Evolutionary conservation across 2,329 filamentous ascomycete genomes (phyloP).

Genomic region (Talaromyces sp.): DNA sequence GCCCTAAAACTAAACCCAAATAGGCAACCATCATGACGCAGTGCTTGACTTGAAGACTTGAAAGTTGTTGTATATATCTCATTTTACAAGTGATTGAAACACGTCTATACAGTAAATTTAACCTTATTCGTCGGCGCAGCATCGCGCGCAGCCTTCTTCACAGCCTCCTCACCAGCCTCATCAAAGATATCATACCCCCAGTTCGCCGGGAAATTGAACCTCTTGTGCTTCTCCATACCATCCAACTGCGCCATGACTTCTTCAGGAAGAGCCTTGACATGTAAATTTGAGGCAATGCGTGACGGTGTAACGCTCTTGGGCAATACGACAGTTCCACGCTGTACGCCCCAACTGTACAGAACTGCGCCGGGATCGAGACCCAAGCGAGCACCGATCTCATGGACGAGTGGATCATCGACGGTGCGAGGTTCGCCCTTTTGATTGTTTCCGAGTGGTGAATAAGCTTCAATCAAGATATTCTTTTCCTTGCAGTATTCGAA

Average conservation of each 20-base stretch:
- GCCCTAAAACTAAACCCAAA: background rate
- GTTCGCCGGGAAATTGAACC: slow-evolving; percentile 40
- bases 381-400: background rate
- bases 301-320: background rate
- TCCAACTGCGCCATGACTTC: slow-evolving; percentile 8
- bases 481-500: background rate
- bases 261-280: background rate
- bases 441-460: background rate
- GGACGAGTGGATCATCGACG: background rate
- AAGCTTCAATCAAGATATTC: background rate
- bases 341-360: background rate
- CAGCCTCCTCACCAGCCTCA: slow-evolving; percentile 36
- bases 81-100: background rate
- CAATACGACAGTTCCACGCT: background rate
- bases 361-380: background rate
- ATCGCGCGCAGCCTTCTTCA: slow-evolving; percentile 11
- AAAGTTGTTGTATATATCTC: background rate
- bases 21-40: background rate
- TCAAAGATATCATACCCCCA: slow-evolving; percentile 42
- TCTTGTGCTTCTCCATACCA: slow-evolving; percentile 26
- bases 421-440: background rate
- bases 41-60: background rate
- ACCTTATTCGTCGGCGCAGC: background rate
- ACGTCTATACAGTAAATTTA: background rate
- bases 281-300: background rate